Evolutionary conservation across 257 asterid species (phyloP), one percentile per base, ranked within the genome.

Genomic region (Ilex asprella): DNA sequence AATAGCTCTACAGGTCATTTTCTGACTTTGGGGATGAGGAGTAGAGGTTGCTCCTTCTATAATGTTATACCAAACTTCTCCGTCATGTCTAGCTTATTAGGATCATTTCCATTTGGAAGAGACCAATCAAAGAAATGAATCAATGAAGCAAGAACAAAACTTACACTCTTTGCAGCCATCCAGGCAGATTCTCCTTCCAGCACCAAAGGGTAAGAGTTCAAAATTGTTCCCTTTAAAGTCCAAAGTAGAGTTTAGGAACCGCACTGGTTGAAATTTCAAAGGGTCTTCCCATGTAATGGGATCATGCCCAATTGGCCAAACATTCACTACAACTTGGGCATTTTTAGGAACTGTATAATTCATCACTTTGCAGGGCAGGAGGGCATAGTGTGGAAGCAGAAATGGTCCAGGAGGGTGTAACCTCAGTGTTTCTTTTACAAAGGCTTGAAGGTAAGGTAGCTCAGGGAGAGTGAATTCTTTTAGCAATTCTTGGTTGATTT

Each of bases 151-250:
- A 82, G 61, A 16, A 71, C 59, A 6, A 70, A 44, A 13, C 74
- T 71, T 30, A 73, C 31, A 1, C 49, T 68, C 67, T 66, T 71
- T 7, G 65, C 35, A 58, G 79, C 88, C 85, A 82, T 74, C 84
- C 87, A 0, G 79, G 43, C 88, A 82, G 16, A 82, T 79, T 63
- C 84, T 82, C 56, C 79, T 67, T 31, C 88, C 88, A 2, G 83
- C 72, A 13, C 82, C 78, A 51, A 79, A 82, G 2, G 88, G 75
- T 65, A 79, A 43, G 60, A 67, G 61, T 62, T 77, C 80, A 32
- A 77, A 79, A 57, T 77, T 73, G 39, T 74, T 77, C 63, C 86
- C 84, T 72, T 65, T 82, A 57, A 66, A 82, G 44, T 82, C 80
- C 59, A 59, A 2, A 47, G 27, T 21, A 2, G 76, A 71, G 12